Conservation (phyloP, 73 alveolate genomes). For the Paraurostyla sp. region DNA sequence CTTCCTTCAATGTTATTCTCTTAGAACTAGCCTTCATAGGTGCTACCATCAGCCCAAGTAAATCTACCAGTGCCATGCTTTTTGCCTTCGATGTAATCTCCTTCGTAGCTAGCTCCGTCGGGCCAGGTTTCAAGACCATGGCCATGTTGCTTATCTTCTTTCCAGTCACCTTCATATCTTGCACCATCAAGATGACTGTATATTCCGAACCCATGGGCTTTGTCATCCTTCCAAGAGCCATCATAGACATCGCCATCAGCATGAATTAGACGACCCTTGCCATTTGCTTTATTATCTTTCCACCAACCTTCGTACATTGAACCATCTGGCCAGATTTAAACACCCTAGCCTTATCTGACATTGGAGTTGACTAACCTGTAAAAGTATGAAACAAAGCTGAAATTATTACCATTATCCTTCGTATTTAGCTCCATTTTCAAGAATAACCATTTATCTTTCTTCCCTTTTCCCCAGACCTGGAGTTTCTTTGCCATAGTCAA, state of each 20-base stretch:
- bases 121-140: conserved; percentile 66
- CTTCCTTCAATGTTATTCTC: conserved; percentile 52
- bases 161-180: conserved; percentile 52
- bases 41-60: conserved; percentile 66
- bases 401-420: conserved; percentile 49
- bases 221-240: conserved; percentile 66
- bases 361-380: conserved; percentile 4
- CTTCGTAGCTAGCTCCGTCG: conserved; percentile 76
- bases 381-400: background rate
- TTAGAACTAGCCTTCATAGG: conserved; percentile 31
- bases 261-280: conserved; percentile 68
- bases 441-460: background rate
- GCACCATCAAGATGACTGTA: conserved; percentile 71
- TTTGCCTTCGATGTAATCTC: conserved; percentile 76
- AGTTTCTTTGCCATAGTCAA: conserved; percentile 20
- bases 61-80: conserved; percentile 82
- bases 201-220: conserved; percentile 68
- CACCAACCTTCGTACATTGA: conserved; percentile 70
- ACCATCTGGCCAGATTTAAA: conserved; percentile 62
- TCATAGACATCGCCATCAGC: conserved; percentile 70
- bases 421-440: conserved; percentile 61
- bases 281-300: conserved; percentile 69
- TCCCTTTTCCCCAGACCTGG: conserved; percentile 30
- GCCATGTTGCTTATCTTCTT: conserved; percentile 57
- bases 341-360: conserved; percentile 33